These are phyloP conservation scores for Syzygium aqueum DNA, from an alignment of 345 rosid genomes.

Conservation along the genomic window DNA sequence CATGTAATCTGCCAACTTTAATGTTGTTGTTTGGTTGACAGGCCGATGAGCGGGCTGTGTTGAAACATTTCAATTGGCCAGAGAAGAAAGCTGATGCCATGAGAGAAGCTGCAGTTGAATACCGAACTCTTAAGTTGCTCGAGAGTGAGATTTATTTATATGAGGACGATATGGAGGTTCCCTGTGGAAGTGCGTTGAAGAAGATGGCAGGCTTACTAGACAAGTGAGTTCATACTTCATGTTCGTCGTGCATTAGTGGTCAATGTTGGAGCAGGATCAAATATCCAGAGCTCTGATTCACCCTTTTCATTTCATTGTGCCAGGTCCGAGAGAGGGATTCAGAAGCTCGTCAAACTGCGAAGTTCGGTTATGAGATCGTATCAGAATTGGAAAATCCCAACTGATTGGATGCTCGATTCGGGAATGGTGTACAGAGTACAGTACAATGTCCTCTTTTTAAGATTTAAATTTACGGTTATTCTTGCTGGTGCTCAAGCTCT, in stretches of 20 bases:
- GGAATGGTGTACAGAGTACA: slow-evolving; percentile 58
- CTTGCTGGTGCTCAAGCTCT: neutral
- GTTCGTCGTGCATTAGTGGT: neutral
- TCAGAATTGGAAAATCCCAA: slow-evolving; percentile 62
- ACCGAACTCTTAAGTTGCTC: slow-evolving; percentile 57
- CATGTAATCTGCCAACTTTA: neutral
- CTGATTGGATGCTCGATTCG: slow-evolving; percentile 84
- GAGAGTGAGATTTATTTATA: slow-evolving; percentile 58
- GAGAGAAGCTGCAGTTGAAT: slow-evolving; percentile 84
- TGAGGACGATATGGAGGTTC: slow-evolving; percentile 37
- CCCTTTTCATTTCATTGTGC: neutral
- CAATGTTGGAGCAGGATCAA: neutral
- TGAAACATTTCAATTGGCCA: slow-evolving; percentile 95
- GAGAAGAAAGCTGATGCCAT: slow-evolving; percentile 87
- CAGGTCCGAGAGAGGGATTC: slow-evolving; percentile 72
- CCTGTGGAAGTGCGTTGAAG: slow-evolving; percentile 59
- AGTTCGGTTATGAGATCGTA: slow-evolving; percentile 45
- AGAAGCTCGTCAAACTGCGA: slow-evolving; percentile 49
- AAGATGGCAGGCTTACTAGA: slow-evolving; percentile 73
- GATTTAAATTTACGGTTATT: neutral
- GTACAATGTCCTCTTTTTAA: neutral
- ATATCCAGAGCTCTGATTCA: neutral
- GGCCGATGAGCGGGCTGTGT: slow-evolving; percentile 90
- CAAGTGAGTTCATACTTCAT: slow-evolving; percentile 34
- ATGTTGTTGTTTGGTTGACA: neutral